phyloP scores from a whole-genome alignment of 73 alveolate species.

The Paramecium sexaurelia region DNA sequence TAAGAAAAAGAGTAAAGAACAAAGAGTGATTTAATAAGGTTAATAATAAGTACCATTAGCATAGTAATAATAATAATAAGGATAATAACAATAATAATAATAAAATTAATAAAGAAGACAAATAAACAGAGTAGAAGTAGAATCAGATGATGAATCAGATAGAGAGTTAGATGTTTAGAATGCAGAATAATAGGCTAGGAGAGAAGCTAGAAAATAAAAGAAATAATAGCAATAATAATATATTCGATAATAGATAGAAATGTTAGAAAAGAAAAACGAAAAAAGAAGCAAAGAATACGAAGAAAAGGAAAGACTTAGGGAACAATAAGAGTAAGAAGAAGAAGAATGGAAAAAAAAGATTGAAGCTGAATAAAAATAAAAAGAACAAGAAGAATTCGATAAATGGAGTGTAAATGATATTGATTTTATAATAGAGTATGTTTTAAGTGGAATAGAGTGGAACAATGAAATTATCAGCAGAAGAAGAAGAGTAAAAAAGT shows the following conservation, averaged over 20 bases:
- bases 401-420: slow-evolving; percentile 73
- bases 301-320: slow-evolving; percentile 65
- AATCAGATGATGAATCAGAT: slow-evolving; percentile 52
- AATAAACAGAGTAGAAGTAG: slow-evolving; percentile 34
- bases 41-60: not conserved
- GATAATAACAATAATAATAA: not conserved
- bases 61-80: not conserved
- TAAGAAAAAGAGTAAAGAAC: not conserved
- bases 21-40: not conserved
- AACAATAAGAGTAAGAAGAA: slow-evolving; percentile 71
- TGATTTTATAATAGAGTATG: slow-evolving; percentile 17
- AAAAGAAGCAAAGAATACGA: slow-evolving; percentile 70
- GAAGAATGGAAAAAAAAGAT: slow-evolving; percentile 69
- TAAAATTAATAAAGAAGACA: slow-evolving; percentile 29
- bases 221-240: slow-evolving; percentile 60
- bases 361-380: slow-evolving; percentile 75
- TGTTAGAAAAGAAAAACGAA: slow-evolving; percentile 61
- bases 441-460: slow-evolving; percentile 80
- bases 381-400: slow-evolving; percentile 79
- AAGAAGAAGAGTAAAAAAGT: slow-evolving; percentile 73
- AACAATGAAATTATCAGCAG: slow-evolving; percentile 37
- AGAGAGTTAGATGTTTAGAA: slow-evolving; percentile 48
- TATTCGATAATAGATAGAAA: slow-evolving; percentile 62
- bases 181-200: slow-evolving; percentile 75
- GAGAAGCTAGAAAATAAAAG: slow-evolving; percentile 73